Evolutionary conservation across 2,329 filamentous ascomycete species (phyloP), one percentile per base, ranked within the genome.

Genomic region (Sordariomycetes sp.): DNA sequence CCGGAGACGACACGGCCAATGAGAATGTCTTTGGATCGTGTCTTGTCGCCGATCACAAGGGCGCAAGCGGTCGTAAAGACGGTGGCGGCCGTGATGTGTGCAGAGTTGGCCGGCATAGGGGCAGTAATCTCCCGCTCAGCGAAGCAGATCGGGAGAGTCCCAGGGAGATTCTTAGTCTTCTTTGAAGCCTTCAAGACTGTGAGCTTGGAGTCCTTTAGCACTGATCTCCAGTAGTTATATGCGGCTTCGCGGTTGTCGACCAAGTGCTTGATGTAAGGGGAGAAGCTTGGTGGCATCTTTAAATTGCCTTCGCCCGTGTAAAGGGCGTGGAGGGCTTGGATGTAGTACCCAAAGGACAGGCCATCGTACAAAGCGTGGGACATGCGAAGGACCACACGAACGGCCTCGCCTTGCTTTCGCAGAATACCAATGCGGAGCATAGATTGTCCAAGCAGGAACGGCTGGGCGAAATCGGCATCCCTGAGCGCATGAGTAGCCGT

Each of bases 341-440:
- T 16, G n/a, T 47, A 32, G 18, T 37, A 23, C 18, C 39, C 38
- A 3, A 47, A 14, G 12, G 45, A 46, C 24, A 47, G 7, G 9
- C 45, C 45, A 17, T 47, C 45, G n/a, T 47, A 47, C 25, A 47
- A 15, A n/a, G 45, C 44, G 16, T 47, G 45, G 3, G 41, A 46
- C 18, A 47, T 16, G 3, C 34, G 33, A 2, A 47, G 34, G 5
- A 46, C 11, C 1, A 47, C 34, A 2, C 45, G 41, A 10, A 42
- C 14, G 3, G 36, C 30, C 26, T 29, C 26, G 26, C 26, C 26
- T 29, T 8, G 36, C 21, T 27, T 42, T 42, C n/a, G 14, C 24
- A 41, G 26, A 26, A 41, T 39, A 17, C 21, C n/a, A 21, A 41
- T 36, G 17, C 39, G 39, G 5, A 34, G 9, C 29, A 39, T 30